phyloP scores from a whole-genome alignment of 306 rosid genomes.

The Sechiopsis laciniata region DNA sequence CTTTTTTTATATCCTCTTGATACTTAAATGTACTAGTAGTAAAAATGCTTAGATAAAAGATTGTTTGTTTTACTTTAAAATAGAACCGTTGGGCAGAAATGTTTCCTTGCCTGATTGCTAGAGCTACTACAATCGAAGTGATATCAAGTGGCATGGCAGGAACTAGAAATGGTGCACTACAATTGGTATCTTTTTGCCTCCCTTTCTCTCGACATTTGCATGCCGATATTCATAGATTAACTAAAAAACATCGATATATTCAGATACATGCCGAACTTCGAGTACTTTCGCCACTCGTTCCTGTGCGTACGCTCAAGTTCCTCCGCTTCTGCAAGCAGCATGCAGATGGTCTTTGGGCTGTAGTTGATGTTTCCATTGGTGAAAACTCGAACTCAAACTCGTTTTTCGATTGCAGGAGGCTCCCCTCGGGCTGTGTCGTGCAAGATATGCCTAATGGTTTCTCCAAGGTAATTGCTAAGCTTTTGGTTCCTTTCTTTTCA shows the following conservation, averaged over 20 bases:
- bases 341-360: slow-evolving; percentile 69
- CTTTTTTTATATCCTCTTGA: background rate
- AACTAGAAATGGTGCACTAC: slow-evolving; percentile 56
- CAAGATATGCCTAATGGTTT: slow-evolving; percentile 66
- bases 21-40: background rate
- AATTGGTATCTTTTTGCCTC: slow-evolving; percentile 47
- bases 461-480: slow-evolving; percentile 51
- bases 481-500: slow-evolving; percentile 10
- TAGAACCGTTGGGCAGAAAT: slow-evolving; percentile 77
- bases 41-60: slow-evolving; percentile 6
- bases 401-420: slow-evolving; percentile 47
- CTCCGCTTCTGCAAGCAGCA: slow-evolving; percentile 81
- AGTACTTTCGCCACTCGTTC: slow-evolving; percentile 72
- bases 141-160: slow-evolving; percentile 51
- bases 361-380: slow-evolving; percentile 66
- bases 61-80: slow-evolving; percentile 22
- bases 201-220: background rate
- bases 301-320: slow-evolving; percentile 56
- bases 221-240: background rate
- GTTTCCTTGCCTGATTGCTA: slow-evolving; percentile 62
- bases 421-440: slow-evolving; percentile 83
- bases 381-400: slow-evolving; percentile 30
- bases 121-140: slow-evolving; percentile 46
- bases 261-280: slow-evolving; percentile 84
- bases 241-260: background rate